Evolutionary conservation across 2,329 filamentous ascomycete species (phyloP).

Genomic region (Talaromyces amestolkiae): DNA sequence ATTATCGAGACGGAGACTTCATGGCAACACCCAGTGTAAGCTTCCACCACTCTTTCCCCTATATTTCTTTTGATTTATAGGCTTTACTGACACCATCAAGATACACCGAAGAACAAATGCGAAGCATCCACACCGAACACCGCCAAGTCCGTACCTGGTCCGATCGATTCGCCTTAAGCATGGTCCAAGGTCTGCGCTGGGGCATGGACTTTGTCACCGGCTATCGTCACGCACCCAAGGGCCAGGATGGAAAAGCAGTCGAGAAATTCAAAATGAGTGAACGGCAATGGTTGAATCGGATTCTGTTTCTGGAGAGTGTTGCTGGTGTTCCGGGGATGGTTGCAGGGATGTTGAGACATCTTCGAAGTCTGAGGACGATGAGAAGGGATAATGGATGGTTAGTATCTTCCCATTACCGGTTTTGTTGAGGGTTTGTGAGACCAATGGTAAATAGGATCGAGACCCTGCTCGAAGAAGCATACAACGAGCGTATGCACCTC

Average conservation of each 20-base stretch:
- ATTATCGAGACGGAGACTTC: conserved; percentile 64
- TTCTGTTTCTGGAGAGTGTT: conserved; percentile 91
- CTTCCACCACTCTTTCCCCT: conserved; percentile 15
- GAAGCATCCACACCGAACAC: conserved; percentile 69
- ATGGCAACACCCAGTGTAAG: conserved; percentile 65
- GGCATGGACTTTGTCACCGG: conserved; percentile 80
- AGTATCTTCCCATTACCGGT: conserved; percentile 14
- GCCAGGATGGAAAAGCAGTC: conserved; percentile 42
- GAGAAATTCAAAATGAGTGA: conserved; percentile 72
- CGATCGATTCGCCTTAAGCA: conserved; percentile 74
- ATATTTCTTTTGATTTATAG: background rate
- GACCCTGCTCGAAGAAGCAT: conserved; percentile 82
- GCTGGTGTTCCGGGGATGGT: conserved; percentile 97
- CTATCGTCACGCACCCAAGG: conserved; percentile 62
- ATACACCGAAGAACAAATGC: conserved; percentile 79
- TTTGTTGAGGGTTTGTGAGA: too few species aligned
- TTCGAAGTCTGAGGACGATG: conserved; percentile 78
- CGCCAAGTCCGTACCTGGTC: conserved; percentile 69
- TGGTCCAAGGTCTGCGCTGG: conserved; percentile 73
- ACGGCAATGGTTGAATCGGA: conserved; percentile 82
- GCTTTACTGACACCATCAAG: conserved; percentile 22
- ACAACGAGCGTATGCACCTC: conserved; percentile 92
- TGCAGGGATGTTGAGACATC: conserved; percentile 86
- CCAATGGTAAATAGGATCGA: conserved; percentile 64
- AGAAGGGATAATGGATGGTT: conserved; percentile 89